A percentile compares a stretch with the other conserved stretches of the same genome.
These are phyloP conservation scores for Diplosphaera chodatii DNA, from an alignment of 139 green algal species.

Conservation along the genomic window DNA sequence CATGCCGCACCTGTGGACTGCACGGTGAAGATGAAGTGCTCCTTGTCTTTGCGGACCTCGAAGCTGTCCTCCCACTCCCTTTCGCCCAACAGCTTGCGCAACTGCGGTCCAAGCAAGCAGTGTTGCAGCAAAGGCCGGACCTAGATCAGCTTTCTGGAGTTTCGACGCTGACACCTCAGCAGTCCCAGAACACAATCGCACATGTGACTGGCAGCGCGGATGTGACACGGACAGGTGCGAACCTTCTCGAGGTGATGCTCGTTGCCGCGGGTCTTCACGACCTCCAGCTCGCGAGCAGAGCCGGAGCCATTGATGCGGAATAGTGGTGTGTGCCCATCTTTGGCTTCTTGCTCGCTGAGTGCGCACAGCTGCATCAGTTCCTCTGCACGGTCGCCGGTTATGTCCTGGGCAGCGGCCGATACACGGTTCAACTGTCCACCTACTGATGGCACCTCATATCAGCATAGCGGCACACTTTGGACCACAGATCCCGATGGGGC, in stretches of 20 bases:
- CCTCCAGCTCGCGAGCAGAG: constrained; percentile 6
- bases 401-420: too few relatives aligned
- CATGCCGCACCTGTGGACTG: constrained; percentile 69
- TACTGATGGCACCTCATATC: too few relatives aligned
- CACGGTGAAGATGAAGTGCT: constrained; percentile 98
- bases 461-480: too few relatives aligned
- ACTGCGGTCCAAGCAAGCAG: too few relatives aligned
- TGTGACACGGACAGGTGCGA: too few relatives aligned
- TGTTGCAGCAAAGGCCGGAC: too few relatives aligned
- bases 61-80: constrained; percentile 46
- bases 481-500: too few relatives aligned
- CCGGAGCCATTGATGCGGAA: constrained; percentile 36
- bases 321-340: constrained; percentile 11
- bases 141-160: too few relatives aligned
- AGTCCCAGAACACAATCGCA: too few relatives aligned
- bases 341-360: background rate
- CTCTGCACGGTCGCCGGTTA: constrained; percentile 41
- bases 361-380: constrained; percentile 49
- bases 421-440: too few relatives aligned
- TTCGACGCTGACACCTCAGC: too few relatives aligned
- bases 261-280: constrained; percentile 28
- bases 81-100: constrained; percentile 21
- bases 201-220: too few relatives aligned
- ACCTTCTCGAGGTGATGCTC: constrained; percentile 60
- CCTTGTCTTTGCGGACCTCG: constrained; percentile 77